Conservation (phyloP, 176 grass and related monocot species). For the Dactylis glomerata region DNA sequence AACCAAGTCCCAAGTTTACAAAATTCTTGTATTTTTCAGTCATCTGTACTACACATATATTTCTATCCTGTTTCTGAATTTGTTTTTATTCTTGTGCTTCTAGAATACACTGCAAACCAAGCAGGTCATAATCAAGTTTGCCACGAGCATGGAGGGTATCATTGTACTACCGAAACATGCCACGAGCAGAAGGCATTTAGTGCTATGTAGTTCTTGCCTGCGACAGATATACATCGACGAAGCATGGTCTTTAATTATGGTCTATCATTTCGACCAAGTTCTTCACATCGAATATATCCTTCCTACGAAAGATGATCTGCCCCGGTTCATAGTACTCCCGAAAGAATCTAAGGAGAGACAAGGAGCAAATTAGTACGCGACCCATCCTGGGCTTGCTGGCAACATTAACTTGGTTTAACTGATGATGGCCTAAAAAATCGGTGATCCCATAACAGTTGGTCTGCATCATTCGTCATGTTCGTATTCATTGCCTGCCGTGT, state of each 20-base stretch:
- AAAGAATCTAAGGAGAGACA: neutral
- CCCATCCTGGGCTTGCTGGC: neutral
- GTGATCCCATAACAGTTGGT: conserved; percentile 6
- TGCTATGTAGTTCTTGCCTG: neutral
- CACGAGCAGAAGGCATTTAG: neutral
- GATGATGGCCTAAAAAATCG: neutral
- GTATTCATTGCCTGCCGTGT: neutral
- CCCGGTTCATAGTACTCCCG: neutral
- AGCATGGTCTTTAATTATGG: neutral
- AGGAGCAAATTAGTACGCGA: neutral
- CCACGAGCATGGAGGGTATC: neutral
- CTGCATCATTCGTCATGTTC: neutral
- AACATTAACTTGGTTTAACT: neutral
- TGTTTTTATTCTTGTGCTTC: no score
- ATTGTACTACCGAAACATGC: neutral
- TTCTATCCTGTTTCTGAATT: no score
- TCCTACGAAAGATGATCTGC: neutral
- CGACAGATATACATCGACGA: neutral
- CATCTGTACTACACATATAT: no score
- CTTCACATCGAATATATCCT: neutral
- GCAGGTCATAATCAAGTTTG: neutral
- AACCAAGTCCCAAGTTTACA: no score
- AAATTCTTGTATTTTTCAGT: no score
- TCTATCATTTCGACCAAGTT: neutral
- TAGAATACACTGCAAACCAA: no score